A percentile compares a stretch with the other conserved stretches of the same genome.
Conservation (phyloP, 2,329 filamentous ascomycete genomes). For the Davidsoniella virescens region DNA sequence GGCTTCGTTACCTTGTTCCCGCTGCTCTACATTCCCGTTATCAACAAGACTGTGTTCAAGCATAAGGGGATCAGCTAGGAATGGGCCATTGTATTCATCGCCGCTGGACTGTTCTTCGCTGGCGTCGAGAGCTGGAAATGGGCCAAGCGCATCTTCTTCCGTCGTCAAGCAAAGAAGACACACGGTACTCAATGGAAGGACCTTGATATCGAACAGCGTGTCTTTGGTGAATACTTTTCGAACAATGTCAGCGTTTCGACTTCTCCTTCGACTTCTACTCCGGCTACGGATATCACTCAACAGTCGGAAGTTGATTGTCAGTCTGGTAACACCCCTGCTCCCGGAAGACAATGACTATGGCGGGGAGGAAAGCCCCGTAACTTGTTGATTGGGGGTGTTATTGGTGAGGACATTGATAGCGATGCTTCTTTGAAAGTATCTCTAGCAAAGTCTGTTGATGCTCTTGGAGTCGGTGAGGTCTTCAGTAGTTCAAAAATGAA, state of each 20-base stretch:
- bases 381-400: background rate
- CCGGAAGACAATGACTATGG: slow-evolving; percentile 14
- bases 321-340: slow-evolving; percentile 2
- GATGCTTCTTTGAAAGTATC: too few relatives aligned
- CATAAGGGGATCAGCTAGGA: slow-evolving; percentile 46
- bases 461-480: too few relatives aligned
- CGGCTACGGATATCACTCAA: background rate
- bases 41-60: slow-evolving; percentile 43
- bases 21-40: slow-evolving; percentile 40
- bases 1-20: slow-evolving; percentile 35
- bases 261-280: background rate
- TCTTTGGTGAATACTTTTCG: slow-evolving; percentile 24
- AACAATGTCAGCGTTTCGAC: background rate
- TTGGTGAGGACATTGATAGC: too few relatives aligned
- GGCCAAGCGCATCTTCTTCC: slow-evolving; percentile 32
- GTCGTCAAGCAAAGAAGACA: slow-evolving; percentile 16
- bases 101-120: slow-evolving; percentile 36
- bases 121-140: slow-evolving; percentile 45
- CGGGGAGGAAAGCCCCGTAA: slow-evolving; percentile 15
- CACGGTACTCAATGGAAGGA: slow-evolving; percentile 22
- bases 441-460: too few relatives aligned
- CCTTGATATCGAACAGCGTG: slow-evolving; percentile 24
- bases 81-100: slow-evolving; percentile 43
- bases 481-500: too few relatives aligned
- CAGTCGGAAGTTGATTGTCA: background rate